phyloP scores from a whole-genome alignment of 306 rosid genomes.

The Vigna trinervia region DNA sequence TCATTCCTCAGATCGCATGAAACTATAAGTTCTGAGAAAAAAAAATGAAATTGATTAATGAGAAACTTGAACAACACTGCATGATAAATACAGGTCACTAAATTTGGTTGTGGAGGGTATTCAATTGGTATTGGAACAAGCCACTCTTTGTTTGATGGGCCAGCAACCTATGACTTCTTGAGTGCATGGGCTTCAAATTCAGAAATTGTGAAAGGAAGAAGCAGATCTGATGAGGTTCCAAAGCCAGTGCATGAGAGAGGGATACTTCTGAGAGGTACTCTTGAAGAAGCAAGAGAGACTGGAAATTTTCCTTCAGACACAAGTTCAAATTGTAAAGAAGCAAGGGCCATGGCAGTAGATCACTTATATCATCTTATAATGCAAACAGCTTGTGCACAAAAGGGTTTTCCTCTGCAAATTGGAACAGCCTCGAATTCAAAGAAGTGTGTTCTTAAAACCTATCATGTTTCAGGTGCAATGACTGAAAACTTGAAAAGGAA shows the following conservation, averaged over 20 bases:
- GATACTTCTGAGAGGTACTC: conserved; percentile 39
- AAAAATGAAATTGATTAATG: not conserved
- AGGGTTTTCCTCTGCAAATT: conserved; percentile 14
- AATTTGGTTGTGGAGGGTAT: conserved; percentile 82
- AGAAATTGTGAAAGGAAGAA: conserved; percentile 44
- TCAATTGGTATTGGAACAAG: conserved; percentile 76
- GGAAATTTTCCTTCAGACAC: conserved; percentile 33
- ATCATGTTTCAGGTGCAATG: conserved; percentile 55
- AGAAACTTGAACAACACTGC: not conserved
- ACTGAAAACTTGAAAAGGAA: conserved; percentile 59
- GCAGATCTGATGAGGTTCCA: conserved; percentile 35
- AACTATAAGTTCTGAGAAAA: not conserved
- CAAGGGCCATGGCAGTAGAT: conserved; percentile 63
- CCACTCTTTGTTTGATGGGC: conserved; percentile 83
- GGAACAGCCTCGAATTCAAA: conserved; percentile 37
- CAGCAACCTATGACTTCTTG: conserved; percentile 70
- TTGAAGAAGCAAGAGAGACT: conserved; percentile 20
- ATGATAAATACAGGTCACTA: conserved; percentile 62
- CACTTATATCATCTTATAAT: conserved; percentile 70
- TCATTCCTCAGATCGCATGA: not conserved
- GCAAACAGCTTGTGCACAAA: conserved; percentile 52
- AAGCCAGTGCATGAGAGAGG: conserved; percentile 77
- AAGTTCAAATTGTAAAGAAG: not conserved
- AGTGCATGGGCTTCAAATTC: conserved; percentile 75
- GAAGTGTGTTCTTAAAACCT: conserved; percentile 61